phyloP scores from a whole-genome alignment of 2,329 filamentous ascomycete species.

The Cordyceps farinosa region DNA sequence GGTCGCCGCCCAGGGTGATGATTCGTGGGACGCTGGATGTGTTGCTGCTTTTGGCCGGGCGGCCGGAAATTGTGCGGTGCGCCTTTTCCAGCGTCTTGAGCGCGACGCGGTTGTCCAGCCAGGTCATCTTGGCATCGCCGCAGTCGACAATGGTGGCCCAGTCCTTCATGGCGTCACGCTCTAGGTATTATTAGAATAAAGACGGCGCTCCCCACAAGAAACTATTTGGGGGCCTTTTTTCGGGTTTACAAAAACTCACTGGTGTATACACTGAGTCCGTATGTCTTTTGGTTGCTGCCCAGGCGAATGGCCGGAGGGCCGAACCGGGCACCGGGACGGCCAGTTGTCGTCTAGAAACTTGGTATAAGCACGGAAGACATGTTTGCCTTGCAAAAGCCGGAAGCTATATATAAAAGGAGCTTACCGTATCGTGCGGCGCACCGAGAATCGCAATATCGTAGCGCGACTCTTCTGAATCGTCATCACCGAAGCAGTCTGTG shows the following conservation, averaged over 20 bases:
- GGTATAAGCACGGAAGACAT: neutral
- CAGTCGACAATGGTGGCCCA: slow-evolving; percentile 80
- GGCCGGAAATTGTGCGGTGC: slow-evolving; percentile 20
- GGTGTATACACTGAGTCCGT: slow-evolving; percentile 24
- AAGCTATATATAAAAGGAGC: neutral
- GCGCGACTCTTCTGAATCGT: slow-evolving; percentile 12
- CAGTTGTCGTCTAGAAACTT: slow-evolving; percentile 21
- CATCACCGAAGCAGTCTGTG: slow-evolving; percentile 25
- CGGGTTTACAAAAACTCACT: slow-evolving; percentile 12
- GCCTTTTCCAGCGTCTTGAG: slow-evolving; percentile 25
- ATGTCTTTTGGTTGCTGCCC: slow-evolving; percentile 61
- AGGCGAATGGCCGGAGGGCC: slow-evolving; percentile 78
- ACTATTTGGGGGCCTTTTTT: too few species aligned
- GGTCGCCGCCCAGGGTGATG: slow-evolving; percentile 67
- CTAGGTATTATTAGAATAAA: slow-evolving; percentile 8
- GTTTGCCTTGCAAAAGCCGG: too few species aligned
- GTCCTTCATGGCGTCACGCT: slow-evolving; percentile 22
- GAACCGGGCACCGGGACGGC: slow-evolving; percentile 54
- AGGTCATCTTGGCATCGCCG: slow-evolving; percentile 52
- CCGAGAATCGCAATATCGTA: slow-evolving; percentile 31
- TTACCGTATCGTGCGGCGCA: slow-evolving; percentile 29
- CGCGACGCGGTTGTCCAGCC: slow-evolving; percentile 24
- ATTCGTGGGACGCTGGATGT: slow-evolving; percentile 31
- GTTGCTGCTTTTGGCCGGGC: slow-evolving; percentile 18
- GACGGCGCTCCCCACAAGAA: neutral